Base-by-base conservation (phyloP, 177 flowering plant species). In the Vitis hybrid region DNA sequence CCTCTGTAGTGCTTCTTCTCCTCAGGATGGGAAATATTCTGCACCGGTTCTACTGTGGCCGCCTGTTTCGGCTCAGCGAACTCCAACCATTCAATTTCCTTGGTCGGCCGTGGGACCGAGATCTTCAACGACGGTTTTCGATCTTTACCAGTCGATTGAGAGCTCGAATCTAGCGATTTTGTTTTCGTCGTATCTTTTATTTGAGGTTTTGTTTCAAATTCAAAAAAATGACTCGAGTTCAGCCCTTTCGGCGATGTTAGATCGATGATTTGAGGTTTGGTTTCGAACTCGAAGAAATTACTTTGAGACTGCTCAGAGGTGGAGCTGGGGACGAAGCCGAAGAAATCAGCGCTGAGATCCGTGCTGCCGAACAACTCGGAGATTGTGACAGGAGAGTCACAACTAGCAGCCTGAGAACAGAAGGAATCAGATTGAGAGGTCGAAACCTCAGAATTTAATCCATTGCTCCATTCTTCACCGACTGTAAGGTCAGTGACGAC, bases 1-100 rank as follows among this genome's bases (percentile, higher is more conserved):
- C 95, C 95, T 72, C 93, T 78, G 78, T 85, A 90, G 72, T 87
- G 87, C 61, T 18, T 77, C 55, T 64, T 72, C 40, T 75, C 78
- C 62, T 63, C 81, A 0, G 11, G 68, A 8, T 32, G 56, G 16
- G 81, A 21, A 3, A 49, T 56, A 12, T 56, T 30, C 57, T 12
- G 11, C 4, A n/a, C 72, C 1, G 63, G 8, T 48, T 2, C 11
- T 15, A 14, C 52, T 52, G 27, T n/a, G 0, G 15, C 54, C 49
- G 63, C 32, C 56, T 70, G 61, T 1, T 40, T 57, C 66, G 72
- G 58, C 60, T 64, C 49, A 1, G 56, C 15, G 65, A 74, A 72
- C 4, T 70, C 72, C 16, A 68, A 15, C 78, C 83, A 68, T 73
- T 80, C 76, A 32, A 75, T 46, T 58, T 76, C 81, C 24, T 60